A percentile compares a stretch with the other conserved stretches of the same genome.
These are phyloP conservation scores for Nidula niveotomentosa DNA, from an alignment of 1,284 basidiomycete genomes.

Conservation along the genomic window DNA sequence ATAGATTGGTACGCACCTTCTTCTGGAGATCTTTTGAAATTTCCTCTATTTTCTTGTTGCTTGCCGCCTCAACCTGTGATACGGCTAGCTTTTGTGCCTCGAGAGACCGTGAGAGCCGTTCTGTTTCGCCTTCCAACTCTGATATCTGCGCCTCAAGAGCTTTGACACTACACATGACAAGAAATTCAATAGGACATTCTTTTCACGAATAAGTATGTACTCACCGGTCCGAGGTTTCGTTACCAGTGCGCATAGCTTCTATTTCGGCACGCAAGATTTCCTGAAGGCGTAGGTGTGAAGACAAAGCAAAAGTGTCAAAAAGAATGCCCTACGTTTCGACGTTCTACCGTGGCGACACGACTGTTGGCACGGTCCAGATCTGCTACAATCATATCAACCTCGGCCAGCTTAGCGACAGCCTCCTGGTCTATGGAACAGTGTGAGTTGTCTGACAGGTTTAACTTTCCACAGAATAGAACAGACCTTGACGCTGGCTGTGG, in stretches of 20 bases:
- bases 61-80: slow-evolving; percentile 44
- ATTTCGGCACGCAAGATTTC: slow-evolving; percentile 93
- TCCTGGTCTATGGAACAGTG: slow-evolving; percentile 70
- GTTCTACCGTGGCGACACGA: slow-evolving; percentile 88
- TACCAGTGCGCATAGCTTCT: slow-evolving; percentile 82
- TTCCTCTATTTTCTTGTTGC: slow-evolving; percentile 62
- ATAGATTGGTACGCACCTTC: slow-evolving; percentile 38
- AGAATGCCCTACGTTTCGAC: slow-evolving; percentile 72
- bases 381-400: slow-evolving; percentile 90
- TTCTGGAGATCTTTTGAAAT: slow-evolving; percentile 57
- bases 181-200: neutral
- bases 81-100: slow-evolving; percentile 68
- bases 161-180: slow-evolving; percentile 51
- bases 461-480: slow-evolving; percentile 1
- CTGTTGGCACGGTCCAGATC: slow-evolving; percentile 94
- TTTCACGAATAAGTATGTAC: neutral
- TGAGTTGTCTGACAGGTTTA: neutral
- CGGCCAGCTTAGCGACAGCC: slow-evolving; percentile 82
- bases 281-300: slow-evolving; percentile 35
- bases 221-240: slow-evolving; percentile 69
- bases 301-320: neutral
- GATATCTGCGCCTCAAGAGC: slow-evolving; percentile 70
- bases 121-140: slow-evolving; percentile 75
- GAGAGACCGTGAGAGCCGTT: slow-evolving; percentile 65
- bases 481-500: slow-evolving; percentile 86